Evolutionary conservation across 208 protist species (phyloP).

Genomic region (Crithidia fasciculata): DNA sequence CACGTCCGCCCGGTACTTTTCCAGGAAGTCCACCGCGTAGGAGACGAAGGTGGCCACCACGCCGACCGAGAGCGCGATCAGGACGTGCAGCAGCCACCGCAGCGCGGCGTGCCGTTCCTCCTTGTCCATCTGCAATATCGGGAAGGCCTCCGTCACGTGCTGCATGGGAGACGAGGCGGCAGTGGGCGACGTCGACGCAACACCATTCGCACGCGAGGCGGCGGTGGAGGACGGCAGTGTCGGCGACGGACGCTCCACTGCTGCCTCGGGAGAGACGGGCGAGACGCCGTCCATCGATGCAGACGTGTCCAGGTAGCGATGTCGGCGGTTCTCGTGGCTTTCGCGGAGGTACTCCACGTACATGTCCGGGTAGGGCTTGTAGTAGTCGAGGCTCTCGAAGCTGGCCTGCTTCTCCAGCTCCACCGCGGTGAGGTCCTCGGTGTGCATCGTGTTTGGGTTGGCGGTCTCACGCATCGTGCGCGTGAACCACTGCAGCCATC

Average conservation of each 20-base stretch:
- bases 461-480: conserved; percentile 57
- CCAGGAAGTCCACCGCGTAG: conserved; percentile 68
- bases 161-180: conserved; percentile 3
- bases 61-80: conserved; percentile 85
- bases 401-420: conserved; percentile 64
- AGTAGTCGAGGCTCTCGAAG: conserved; percentile 89
- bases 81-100: conserved; percentile 85
- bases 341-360: conserved; percentile 80
- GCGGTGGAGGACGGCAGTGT: background rate
- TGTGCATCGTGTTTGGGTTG: conserved; percentile 65
- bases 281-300: conserved; percentile 3
- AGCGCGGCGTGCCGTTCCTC: conserved; percentile 63
- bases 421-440: conserved; percentile 44
- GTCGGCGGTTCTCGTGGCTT: conserved; percentile 17
- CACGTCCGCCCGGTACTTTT: conserved; percentile 51
- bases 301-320: conserved; percentile 18
- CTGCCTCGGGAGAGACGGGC: conserved; percentile 13
- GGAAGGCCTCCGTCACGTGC: conserved; percentile 21
- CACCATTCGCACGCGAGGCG: background rate
- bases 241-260: background rate
- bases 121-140: conserved; percentile 44
- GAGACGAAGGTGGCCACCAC: conserved; percentile 74
- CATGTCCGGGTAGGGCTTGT: conserved; percentile 82
- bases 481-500: conserved; percentile 29
- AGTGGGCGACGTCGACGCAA: background rate